Conservation (phyloP, 192 early-diverging fungal species). For the Backusella sp. region DNA sequence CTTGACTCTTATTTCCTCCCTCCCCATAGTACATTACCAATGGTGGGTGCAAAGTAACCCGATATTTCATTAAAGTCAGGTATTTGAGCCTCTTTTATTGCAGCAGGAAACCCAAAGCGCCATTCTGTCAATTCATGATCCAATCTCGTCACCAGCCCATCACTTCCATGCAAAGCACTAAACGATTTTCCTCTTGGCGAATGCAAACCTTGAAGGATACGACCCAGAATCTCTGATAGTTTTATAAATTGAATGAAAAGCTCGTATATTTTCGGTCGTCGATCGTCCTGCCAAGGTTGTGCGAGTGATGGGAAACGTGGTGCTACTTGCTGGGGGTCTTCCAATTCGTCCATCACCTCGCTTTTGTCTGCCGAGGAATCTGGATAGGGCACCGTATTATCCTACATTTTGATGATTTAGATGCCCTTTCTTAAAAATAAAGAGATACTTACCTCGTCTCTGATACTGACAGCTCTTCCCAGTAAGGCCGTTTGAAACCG, state of each 20-base stretch:
- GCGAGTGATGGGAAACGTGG: conserved; percentile 14
- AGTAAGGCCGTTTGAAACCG: conserved; percentile 2
- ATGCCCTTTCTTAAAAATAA: neutral
- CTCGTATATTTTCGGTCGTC: conserved; percentile 10
- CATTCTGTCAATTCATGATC: conserved; percentile 27
- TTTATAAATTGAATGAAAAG: conserved; percentile 27
- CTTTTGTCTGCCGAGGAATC: conserved; percentile 12
- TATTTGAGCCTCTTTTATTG: neutral
- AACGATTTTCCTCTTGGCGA: conserved; percentile 21
- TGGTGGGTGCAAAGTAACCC: neutral
- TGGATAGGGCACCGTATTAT: conserved; percentile 12
- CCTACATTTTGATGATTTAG: neutral
- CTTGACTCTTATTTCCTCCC: too few relatives aligned
- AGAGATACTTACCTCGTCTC: neutral
- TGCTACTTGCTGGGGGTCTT: neutral
- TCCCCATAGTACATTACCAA: neutral
- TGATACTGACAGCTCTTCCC: neutral
- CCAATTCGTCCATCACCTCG: conserved; percentile 12
- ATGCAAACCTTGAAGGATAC: conserved; percentile 21
- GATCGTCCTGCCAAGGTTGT: neutral
- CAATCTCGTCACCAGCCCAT: conserved; percentile 14
- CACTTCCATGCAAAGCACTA: conserved; percentile 21
- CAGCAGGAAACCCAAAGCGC: conserved; percentile 12
- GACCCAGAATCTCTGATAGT: conserved; percentile 24
- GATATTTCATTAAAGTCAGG: neutral